These are phyloP conservation scores for Ganoderma leucocontextum DNA, from an alignment of 1,284 basidiomycete genomes.

Conservation along the genomic window DNA sequence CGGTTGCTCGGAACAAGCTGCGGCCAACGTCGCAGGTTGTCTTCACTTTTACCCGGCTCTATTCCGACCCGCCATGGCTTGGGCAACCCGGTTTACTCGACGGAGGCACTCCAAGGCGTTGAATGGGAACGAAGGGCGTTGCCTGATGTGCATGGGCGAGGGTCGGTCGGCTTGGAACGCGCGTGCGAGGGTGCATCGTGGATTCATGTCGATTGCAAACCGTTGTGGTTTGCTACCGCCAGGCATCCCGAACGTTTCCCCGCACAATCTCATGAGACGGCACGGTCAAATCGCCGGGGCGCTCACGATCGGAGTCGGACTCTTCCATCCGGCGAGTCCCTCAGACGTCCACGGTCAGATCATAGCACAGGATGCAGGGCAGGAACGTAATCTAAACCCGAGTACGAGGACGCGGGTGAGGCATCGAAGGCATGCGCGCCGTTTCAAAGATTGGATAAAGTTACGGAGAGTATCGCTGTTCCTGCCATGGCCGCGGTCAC, in stretches of 20 bases:
- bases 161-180: neutral
- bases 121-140: neutral
- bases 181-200: neutral
- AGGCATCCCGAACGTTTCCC: neutral
- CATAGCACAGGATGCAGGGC: neutral
- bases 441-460: neutral
- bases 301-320: neutral
- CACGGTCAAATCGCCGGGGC: neutral
- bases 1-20: neutral
- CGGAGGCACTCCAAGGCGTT: neutral
- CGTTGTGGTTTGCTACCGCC: neutral
- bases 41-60: neutral
- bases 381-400: neutral
- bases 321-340: neutral
- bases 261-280: neutral
- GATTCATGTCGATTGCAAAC: neutral
- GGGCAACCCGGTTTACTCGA: neutral
- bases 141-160: neutral
- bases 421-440: neutral
- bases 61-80: neutral
- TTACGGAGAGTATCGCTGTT: neutral
- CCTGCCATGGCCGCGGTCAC: neutral
- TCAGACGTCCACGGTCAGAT: neutral
- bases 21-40: neutral
- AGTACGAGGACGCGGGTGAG: neutral